These are phyloP conservation scores for Casuarina equisetifolia DNA, from an alignment of 306 rosid species.

Conservation along the genomic window DNA sequence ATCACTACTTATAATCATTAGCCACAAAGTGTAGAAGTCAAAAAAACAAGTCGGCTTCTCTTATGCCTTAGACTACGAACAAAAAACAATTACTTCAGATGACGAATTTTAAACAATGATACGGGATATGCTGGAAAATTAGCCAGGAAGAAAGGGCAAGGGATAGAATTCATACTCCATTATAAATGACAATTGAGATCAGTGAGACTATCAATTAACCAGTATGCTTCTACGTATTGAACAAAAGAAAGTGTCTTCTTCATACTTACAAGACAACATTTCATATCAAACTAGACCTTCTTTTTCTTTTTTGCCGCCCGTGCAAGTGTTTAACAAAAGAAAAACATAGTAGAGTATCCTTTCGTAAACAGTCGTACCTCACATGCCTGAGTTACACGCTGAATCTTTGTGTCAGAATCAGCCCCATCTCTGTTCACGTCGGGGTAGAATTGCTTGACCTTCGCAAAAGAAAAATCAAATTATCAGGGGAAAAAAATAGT, in stretches of 20 bases:
- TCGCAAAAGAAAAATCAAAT: neutral
- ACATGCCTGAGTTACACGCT: slow-evolving; percentile 81
- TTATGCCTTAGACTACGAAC: neutral
- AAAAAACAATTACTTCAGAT: neutral
- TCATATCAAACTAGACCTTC: neutral
- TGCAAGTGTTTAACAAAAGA: neutral
- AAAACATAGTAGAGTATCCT: neutral
- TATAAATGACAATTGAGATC: neutral
- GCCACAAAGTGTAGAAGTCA: no score
- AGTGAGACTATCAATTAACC: neutral
- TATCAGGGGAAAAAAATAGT: neutral
- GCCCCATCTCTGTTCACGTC: slow-evolving; percentile 55
- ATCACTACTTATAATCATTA: neutral
- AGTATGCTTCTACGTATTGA: neutral
- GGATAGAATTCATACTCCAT: neutral
- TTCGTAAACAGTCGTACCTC: slow-evolving; percentile 36
- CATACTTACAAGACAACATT: neutral
- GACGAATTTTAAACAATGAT: neutral
- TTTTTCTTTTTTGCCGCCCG: neutral
- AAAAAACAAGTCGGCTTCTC: no score
- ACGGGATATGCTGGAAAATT: neutral
- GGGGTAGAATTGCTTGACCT: slow-evolving; percentile 96
- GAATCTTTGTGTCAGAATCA: slow-evolving; percentile 67
- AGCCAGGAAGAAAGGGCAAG: neutral
- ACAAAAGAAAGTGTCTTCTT: neutral